Base-by-base conservation (phyloP, 257 asterid species). In the Jasminum sambac region DNA sequence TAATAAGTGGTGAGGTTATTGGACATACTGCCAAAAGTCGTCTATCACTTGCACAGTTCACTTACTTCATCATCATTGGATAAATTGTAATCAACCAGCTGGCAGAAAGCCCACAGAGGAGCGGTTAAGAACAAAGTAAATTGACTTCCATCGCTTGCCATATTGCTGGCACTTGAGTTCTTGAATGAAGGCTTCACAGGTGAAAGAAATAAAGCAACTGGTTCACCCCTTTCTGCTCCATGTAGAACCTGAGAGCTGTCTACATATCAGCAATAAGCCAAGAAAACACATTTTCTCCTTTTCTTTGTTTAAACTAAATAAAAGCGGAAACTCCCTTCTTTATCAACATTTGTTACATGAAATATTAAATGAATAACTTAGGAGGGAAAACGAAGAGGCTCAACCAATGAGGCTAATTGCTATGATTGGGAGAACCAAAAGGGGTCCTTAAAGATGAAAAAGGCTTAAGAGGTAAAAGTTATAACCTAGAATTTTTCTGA, bases 201-300 rank as follows among this genome's bases (percentile, higher is more conserved):
- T 67, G 99, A 94, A 48, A 94, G 98, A 86, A 94, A 85, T 67
- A 91, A 72, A 48, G 99, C 96, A 77, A 79, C 82, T 74, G 90
- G 75, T 84, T 94, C 99, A 67, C 96, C 96, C 83, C 87, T 81
- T 83, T 94, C 98, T 42, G 90, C 91, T 67, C 99, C 98, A 64
- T 84, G 96, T 69, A 94, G 75, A 81, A 86, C 91, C 99, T 91
- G 93, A 75, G 60, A 74, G 72, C 48, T 71, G 71, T 40, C 34
- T 10, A 63, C 48, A 68, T 42, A 63, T 88, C 76, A 90, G 81
- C 64, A 72, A 70, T 44, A 61, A 64, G 50, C 12, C 64, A 60
- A 24, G 10, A 52, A 57, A 64, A 16, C 4, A 46, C 13, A n/a
- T 8, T 25, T 70, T 64, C 39, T 44, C 16, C 25, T 13, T 8